phyloP scores from a whole-genome alignment of 1,139 yeast species.

The Pichia sp. region DNA sequence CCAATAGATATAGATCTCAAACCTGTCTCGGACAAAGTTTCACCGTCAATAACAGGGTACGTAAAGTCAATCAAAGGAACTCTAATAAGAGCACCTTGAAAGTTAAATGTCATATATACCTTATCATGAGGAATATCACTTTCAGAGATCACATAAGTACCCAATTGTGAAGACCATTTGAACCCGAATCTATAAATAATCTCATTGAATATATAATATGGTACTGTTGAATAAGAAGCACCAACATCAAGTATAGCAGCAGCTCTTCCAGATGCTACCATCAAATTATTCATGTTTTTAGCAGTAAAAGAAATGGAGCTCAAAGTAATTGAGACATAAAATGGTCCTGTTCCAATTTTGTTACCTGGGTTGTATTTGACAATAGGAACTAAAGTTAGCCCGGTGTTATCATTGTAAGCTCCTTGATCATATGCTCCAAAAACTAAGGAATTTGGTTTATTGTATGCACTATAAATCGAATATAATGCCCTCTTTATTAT shows the following conservation, averaged over 20 bases:
- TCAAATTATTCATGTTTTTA: constrained; percentile 1
- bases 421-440: constrained; percentile 48
- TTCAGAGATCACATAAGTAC: constrained; percentile 31
- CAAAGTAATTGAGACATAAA: constrained; percentile 32
- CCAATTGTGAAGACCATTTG: constrained; percentile 26
- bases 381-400: constrained; percentile 33
- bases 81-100: constrained; percentile 40
- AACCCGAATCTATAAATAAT: constrained; percentile 38
- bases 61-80: constrained; percentile 45
- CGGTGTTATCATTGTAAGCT: constrained; percentile 20
- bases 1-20: constrained; percentile 8
- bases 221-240: constrained; percentile 46
- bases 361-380: constrained; percentile 16
- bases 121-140: constrained; percentile 23
- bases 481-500: constrained; percentile 41
- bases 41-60: constrained; percentile 30
- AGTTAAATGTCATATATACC: constrained; percentile 33
- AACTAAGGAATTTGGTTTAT: constrained; percentile 28
- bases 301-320: constrained; percentile 18
- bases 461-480: constrained; percentile 38
- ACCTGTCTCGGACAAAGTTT: constrained; percentile 10
- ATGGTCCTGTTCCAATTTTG: constrained; percentile 31
- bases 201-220: constrained; percentile 32
- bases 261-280: constrained; percentile 29
- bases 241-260: constrained; percentile 57